Percentiles rank a stretch among this genome's conserved stretches.
These are phyloP conservation scores for Pseudozyma flocculosa DNA, from an alignment of 1,284 basidiomycete species.

Conservation along the genomic window DNA sequence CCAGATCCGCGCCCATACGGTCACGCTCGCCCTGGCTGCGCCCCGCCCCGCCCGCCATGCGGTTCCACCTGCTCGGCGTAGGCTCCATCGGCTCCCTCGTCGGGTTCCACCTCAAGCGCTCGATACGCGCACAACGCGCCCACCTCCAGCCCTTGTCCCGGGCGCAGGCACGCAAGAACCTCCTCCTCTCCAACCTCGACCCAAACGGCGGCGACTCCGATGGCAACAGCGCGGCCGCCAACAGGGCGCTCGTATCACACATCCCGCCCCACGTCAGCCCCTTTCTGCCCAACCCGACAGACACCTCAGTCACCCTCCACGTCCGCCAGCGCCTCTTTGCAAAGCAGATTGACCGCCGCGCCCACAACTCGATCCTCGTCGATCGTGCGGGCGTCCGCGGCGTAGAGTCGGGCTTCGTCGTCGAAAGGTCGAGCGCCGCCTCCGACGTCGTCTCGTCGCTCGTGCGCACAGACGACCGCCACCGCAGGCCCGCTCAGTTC, in stretches of 20 bases:
- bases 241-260: slow-evolving; percentile 3
- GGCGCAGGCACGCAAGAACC: slow-evolving; percentile 7
- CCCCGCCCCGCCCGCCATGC: slow-evolving; percentile 24
- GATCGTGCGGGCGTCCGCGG: slow-evolving; percentile 40
- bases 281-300: slow-evolving; percentile 25
- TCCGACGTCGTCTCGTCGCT: slow-evolving; percentile 24
- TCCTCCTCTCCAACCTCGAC: slow-evolving; percentile 25
- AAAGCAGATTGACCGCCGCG: slow-evolving; percentile 10
- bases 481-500: slow-evolving; percentile 11
- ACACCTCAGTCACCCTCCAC: slow-evolving; percentile 39
- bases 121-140: slow-evolving; percentile 28
- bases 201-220: not conserved
- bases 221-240: not conserved
- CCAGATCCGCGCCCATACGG: too few species aligned
- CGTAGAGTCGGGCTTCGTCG: slow-evolving; percentile 32
- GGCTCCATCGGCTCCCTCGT: slow-evolving; percentile 54
- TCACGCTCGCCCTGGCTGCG: too few species aligned
- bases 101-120: slow-evolving; percentile 49
- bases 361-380: slow-evolving; percentile 21
- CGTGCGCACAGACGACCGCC: slow-evolving; percentile 4
- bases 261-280: slow-evolving; percentile 30
- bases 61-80: slow-evolving; percentile 54
- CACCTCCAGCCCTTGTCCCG: slow-evolving; percentile 7
- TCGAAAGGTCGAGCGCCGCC: slow-evolving; percentile 30
- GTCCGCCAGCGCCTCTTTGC: slow-evolving; percentile 27